These are phyloP conservation scores for Trichosanthes truncata DNA, from an alignment of 306 rosid genomes.

Conservation along the genomic window DNA sequence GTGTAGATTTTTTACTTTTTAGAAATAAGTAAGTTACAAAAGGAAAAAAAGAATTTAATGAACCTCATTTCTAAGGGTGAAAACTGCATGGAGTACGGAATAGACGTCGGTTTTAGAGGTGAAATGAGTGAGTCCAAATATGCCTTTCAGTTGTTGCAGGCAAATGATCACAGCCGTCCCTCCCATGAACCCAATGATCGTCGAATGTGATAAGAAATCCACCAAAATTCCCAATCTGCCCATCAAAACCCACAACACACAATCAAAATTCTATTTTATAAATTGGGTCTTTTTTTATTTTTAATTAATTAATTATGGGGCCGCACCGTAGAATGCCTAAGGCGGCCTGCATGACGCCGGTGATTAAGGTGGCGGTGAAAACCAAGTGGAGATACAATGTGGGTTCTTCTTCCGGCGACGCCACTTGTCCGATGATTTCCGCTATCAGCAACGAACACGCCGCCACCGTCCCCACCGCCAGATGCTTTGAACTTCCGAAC, in stretches of 20 bases:
- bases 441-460: slow-evolving; percentile 58
- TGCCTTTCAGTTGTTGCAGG: slow-evolving; percentile 63
- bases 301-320: not conserved
- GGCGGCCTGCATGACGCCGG: slow-evolving; percentile 49
- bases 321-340: slow-evolving; percentile 65
- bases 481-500: slow-evolving; percentile 71
- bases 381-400: slow-evolving; percentile 49
- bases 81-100: slow-evolving; percentile 28
- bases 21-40: no score
- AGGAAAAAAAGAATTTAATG: not conserved
- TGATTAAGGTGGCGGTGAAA: slow-evolving; percentile 52
- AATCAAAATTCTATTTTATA: not conserved
- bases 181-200: slow-evolving; percentile 82
- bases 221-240: slow-evolving; percentile 76
- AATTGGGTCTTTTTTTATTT: no score
- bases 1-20: no score
- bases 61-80: slow-evolving; percentile 38
- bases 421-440: slow-evolving; percentile 29
- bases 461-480: slow-evolving; percentile 86
- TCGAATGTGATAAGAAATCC: slow-evolving; percentile 86
- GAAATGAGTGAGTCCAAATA: slow-evolving; percentile 52
- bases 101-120: slow-evolving; percentile 44
- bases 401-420: slow-evolving; percentile 18
- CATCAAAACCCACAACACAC: not conserved
- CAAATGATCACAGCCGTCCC: slow-evolving; percentile 66